These are phyloP conservation scores for Mycena venus DNA, from an alignment of 768 basidiomycete species.

Conservation along the genomic window DNA sequence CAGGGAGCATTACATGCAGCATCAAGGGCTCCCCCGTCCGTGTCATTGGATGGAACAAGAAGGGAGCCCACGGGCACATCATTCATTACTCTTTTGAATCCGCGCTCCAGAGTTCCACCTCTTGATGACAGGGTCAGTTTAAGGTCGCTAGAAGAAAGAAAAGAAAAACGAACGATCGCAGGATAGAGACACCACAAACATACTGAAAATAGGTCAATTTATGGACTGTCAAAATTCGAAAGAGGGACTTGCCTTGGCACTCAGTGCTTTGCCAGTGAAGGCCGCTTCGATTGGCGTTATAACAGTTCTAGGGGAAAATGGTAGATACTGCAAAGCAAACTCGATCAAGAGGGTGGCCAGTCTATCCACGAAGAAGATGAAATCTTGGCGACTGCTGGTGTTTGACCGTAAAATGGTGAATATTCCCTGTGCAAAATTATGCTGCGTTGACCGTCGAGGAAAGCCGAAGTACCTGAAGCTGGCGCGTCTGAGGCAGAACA, in stretches of 20 bases:
- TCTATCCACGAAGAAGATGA: conserved; percentile 93
- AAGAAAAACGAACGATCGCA: conserved; percentile 77
- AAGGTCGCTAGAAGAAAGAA: neutral
- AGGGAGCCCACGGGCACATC: conserved; percentile 91
- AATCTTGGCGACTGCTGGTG: conserved; percentile 83
- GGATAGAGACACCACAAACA: conserved; percentile 90
- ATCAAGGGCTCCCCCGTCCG: conserved; percentile 90
- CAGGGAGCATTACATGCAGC: conserved; percentile 85
- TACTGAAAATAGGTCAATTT: conserved; percentile 54
- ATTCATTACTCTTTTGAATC: conserved; percentile 89
- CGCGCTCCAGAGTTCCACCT: conserved; percentile 92
- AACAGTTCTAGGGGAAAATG: conserved; percentile 72
- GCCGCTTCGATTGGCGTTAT: conserved; percentile 75
- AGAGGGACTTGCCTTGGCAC: conserved; percentile 63
- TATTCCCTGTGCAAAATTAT: conserved; percentile 73
- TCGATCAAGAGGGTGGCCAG: conserved; percentile 89
- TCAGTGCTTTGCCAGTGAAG: conserved; percentile 72
- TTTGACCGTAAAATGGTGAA: conserved; percentile 87
- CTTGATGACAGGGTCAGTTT: conserved; percentile 51
- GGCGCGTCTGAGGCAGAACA: conserved; percentile 83
- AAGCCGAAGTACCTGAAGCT: conserved; percentile 70
- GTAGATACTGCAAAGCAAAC: conserved; percentile 86
- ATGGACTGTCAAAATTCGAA: neutral
- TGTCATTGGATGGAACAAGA: conserved; percentile 89
- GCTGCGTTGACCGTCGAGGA: neutral